Evolutionary conservation across 1,284 basidiomycete genomes (phyloP).

Genomic region (Volvariella surrecta): DNA sequence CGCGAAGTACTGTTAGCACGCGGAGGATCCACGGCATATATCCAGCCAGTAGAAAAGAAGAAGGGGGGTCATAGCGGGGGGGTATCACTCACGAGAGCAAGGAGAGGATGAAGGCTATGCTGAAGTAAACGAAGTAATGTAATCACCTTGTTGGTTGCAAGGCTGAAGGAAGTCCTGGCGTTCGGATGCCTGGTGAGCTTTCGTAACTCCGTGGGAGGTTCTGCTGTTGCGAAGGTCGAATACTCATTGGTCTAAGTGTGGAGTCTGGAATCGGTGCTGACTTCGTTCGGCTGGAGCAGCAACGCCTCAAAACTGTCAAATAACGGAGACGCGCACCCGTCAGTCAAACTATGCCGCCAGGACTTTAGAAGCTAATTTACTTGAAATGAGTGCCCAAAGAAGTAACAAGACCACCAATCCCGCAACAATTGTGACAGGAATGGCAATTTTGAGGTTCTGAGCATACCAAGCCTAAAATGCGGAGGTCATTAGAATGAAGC

Average conservation of each 20-base stretch:
- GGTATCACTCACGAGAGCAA: neutral
- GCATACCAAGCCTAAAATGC: constrained; percentile 54
- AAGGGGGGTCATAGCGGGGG: neutral
- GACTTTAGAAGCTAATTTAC: constrained; percentile 16
- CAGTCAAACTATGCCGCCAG: no score
- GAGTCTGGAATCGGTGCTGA: neutral
- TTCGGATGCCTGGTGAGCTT: neutral
- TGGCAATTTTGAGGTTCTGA: constrained; percentile 72
- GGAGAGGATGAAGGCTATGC: neutral
- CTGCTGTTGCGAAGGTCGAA: neutral
- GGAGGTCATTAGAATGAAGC: constrained; percentile 6
- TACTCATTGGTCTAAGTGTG: neutral
- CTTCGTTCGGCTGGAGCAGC: constrained; percentile 15
- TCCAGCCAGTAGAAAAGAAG: neutral
- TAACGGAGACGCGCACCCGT: neutral
- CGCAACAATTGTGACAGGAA: constrained; percentile 72
- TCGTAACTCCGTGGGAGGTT: neutral
- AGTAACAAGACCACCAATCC: constrained; percentile 53
- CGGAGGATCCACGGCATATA: constrained; percentile 3
- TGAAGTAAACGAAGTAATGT: neutral
- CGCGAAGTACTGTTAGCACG: neutral
- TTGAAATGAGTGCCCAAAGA: constrained; percentile 31
- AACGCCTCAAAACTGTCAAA: constrained; percentile 19
- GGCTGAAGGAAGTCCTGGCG: neutral
- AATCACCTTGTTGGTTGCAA: neutral